Evolutionary conservation across 148 eudicot species (phyloP).

Genomic region (Rhododendron mucronatum): DNA sequence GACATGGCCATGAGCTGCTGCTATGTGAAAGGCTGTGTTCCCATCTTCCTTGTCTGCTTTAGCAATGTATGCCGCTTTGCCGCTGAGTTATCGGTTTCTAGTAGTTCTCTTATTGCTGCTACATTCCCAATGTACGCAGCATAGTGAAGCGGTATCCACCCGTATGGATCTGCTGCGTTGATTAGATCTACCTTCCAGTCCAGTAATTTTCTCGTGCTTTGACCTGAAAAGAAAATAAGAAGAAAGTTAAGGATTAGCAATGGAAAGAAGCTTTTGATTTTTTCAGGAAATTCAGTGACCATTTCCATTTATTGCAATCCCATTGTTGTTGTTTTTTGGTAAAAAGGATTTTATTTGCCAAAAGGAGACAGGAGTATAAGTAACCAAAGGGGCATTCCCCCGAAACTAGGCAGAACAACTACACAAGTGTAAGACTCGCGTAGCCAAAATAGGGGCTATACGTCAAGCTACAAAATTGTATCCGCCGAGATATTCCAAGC

Average conservation of each 20-base stretch:
- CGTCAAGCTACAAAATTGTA: too few relatives aligned
- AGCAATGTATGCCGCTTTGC: neutral
- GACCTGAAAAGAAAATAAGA: neutral
- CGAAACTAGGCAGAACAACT: too few relatives aligned
- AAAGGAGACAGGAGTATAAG: too few relatives aligned
- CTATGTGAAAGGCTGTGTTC: constrained; percentile 5
- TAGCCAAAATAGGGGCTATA: too few relatives aligned
- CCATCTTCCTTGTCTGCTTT: neutral
- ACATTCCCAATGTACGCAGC: neutral
- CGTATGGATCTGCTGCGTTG: neutral
- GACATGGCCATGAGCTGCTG: neutral
- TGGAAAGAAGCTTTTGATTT: neutral
- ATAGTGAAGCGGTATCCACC: constrained; percentile 12
- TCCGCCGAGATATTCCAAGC: too few relatives aligned
- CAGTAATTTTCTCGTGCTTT: neutral
- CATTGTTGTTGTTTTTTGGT: too few relatives aligned
- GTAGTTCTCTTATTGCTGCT: neutral
- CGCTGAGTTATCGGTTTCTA: neutral
- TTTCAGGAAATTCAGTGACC: neutral
- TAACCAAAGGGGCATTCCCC: too few relatives aligned
- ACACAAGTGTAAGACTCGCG: too few relatives aligned
- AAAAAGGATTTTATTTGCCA: too few relatives aligned
- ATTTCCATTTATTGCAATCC: too few relatives aligned
- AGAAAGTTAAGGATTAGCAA: neutral
- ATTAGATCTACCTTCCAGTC: neutral